These are phyloP conservation scores for Leccinellum rugosiceps DNA, from an alignment of 768 basidiomycete species.

Conservation along the genomic window DNA sequence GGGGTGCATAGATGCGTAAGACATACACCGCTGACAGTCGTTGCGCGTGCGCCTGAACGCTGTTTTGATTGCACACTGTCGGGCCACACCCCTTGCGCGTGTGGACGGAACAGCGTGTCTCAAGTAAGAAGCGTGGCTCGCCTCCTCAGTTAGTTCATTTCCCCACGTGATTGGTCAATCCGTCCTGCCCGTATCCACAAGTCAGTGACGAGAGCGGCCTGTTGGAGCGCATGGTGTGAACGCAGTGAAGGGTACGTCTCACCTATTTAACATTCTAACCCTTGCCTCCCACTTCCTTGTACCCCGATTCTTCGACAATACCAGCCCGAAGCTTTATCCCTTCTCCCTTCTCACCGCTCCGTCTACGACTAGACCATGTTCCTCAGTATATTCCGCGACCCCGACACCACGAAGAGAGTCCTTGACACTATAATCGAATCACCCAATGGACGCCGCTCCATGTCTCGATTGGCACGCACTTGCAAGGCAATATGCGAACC, in stretches of 20 bases:
- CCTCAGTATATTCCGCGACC: constrained; percentile 58
- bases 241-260: constrained; percentile 41
- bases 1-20: constrained; percentile 17
- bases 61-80: constrained; percentile 17
- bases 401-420: constrained; percentile 51
- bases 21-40: constrained; percentile 5
- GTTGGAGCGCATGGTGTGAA: constrained; percentile 40
- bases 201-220: constrained; percentile 26
- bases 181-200: constrained; percentile 32
- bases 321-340: constrained; percentile 27
- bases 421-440: constrained; percentile 52
- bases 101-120: constrained; percentile 24
- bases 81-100: constrained; percentile 27
- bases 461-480: constrained; percentile 71
- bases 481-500: constrained; percentile 73
- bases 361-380: constrained; percentile 51
- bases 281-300: constrained; percentile 38
- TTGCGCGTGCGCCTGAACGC: constrained; percentile 3
- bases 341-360: constrained; percentile 40
- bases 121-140: constrained; percentile 24
- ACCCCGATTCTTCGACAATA: constrained; percentile 37
- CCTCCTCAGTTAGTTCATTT: constrained; percentile 21
- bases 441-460: constrained; percentile 61
- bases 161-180: constrained; percentile 23
- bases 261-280: constrained; percentile 24